Conservation (phyloP, 2,329 filamentous ascomycete species). For the Penicillium olsonii region DNA sequence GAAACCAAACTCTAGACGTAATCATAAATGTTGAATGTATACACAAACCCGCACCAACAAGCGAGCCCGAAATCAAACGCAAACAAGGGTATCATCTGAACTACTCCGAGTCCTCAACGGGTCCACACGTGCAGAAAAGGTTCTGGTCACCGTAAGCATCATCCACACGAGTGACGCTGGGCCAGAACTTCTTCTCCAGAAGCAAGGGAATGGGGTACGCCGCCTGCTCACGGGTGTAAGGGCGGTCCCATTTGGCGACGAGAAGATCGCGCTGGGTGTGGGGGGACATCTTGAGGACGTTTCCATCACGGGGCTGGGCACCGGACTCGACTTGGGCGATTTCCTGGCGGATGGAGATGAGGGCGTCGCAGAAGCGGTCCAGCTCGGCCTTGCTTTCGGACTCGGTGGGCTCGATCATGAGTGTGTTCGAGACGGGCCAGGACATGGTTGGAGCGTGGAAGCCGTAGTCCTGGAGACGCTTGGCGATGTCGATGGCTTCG, state of each 20-base stretch:
- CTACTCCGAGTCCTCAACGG: constrained; percentile 64
- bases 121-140: constrained; percentile 91
- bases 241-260: constrained; percentile 74
- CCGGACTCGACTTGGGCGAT: constrained; percentile 83
- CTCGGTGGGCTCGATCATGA: constrained; percentile 98
- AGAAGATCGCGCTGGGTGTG: constrained; percentile 83
- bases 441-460: constrained; percentile 98
- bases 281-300: constrained; percentile 86
- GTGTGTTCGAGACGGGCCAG: constrained; percentile 90
- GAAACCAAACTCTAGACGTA: constrained; percentile 5
- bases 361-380: constrained; percentile 86
- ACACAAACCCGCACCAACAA: constrained; percentile 19
- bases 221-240: constrained; percentile 77
- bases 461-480: constrained; percentile 94
- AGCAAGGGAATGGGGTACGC: constrained; percentile 83
- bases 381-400: constrained; percentile 90
- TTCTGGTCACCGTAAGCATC: constrained; percentile 91
- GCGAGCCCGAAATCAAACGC: constrained; percentile 8
- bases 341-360: constrained; percentile 83
- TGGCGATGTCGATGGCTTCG: constrained; percentile 93
- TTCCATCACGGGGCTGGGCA: constrained; percentile 70
- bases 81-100: constrained; percentile 40
- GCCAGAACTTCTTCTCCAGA: constrained; percentile 98
- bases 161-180: constrained; percentile 79
- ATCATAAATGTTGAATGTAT: constrained; percentile 35